phyloP scores from a whole-genome alignment of 2,329 filamentous ascomycete species.

The Microdochium trichocladiopsis region DNA sequence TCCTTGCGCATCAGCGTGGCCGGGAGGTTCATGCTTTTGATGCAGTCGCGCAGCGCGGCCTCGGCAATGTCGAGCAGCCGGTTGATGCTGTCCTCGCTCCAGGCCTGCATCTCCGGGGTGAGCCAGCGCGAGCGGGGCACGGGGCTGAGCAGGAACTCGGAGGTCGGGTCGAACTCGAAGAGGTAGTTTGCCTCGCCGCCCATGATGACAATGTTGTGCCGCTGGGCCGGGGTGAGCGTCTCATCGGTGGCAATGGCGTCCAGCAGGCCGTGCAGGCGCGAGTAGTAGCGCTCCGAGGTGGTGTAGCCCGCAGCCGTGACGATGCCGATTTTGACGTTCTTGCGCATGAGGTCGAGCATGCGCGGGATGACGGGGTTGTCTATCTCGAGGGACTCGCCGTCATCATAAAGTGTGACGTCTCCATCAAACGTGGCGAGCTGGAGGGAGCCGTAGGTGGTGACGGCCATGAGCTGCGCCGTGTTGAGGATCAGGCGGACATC shows the following conservation, averaged over 20 bases:
- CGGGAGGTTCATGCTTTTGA: constrained; percentile 70
- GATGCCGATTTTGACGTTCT: constrained; percentile 82
- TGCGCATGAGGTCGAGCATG: constrained; percentile 63
- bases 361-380: constrained; percentile 70
- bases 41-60: constrained; percentile 72
- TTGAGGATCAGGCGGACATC: constrained; percentile 90
- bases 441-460: constrained; percentile 66
- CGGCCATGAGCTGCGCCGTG: constrained; percentile 86
- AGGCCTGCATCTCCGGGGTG: constrained; percentile 69
- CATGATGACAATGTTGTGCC: constrained; percentile 80
- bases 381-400: constrained; percentile 72
- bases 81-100: constrained; percentile 70
- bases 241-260: constrained; percentile 62
- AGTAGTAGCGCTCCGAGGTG: constrained; percentile 78
- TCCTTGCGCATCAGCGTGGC: constrained; percentile 82
- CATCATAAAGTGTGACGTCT: constrained; percentile 92
- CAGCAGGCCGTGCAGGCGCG: constrained; percentile 77
- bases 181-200: constrained; percentile 96
- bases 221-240: constrained; percentile 56
- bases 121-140: constrained; percentile 65
- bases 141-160: constrained; percentile 60
- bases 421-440: constrained; percentile 94
- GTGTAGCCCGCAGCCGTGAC: constrained; percentile 96
- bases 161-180: constrained; percentile 65
- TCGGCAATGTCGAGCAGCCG: constrained; percentile 86